A percentile compares a stretch with the other conserved stretches of the same genome.
phyloP scores from a whole-genome alignment of 2,329 filamentous ascomycete species.

The Fusarium acutatum region DNA sequence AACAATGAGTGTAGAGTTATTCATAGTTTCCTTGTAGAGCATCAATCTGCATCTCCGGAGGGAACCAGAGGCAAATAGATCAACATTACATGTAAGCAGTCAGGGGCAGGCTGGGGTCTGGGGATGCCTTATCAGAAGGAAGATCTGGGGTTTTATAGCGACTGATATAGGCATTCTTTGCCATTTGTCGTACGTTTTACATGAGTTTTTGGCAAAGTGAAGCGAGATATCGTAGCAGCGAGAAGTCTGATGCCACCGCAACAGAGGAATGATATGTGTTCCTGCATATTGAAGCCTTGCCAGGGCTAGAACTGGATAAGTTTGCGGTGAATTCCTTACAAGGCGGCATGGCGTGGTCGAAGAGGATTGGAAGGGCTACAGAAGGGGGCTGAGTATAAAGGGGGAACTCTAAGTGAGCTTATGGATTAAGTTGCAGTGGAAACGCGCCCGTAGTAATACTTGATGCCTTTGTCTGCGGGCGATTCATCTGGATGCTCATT shows the following conservation, averaged over 20 bases:
- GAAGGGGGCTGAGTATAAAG: not conserved
- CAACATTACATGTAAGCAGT: constrained; percentile 8
- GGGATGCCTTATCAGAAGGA: constrained; percentile 35
- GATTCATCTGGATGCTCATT: not conserved
- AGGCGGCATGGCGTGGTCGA: not conserved
- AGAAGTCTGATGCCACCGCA: not conserved
- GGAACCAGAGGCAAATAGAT: not conserved
- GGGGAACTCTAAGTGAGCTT: not conserved
- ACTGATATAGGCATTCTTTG: not conserved
- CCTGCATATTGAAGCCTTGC: not conserved
- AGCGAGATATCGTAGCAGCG: not conserved
- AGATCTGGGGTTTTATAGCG: constrained; percentile 6
- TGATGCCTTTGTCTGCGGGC: not conserved
- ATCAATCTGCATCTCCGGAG: not conserved
- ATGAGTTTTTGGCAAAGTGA: constrained; percentile 3
- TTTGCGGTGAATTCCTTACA: not conserved
- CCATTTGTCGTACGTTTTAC: constrained; percentile 37
- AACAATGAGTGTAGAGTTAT: not conserved
- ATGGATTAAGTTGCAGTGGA: not conserved
- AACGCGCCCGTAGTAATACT: not conserved
- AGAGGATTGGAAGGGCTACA: not conserved
- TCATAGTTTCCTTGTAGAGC: not conserved
- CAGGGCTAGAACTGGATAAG: not conserved
- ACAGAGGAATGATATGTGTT: not conserved
- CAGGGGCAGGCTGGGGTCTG: constrained; percentile 23